Evolutionary conservation across 176 grass and related monocot species (phyloP), one percentile per base, ranked within the genome.

Genomic region (Bothriochloa decipiens): DNA sequence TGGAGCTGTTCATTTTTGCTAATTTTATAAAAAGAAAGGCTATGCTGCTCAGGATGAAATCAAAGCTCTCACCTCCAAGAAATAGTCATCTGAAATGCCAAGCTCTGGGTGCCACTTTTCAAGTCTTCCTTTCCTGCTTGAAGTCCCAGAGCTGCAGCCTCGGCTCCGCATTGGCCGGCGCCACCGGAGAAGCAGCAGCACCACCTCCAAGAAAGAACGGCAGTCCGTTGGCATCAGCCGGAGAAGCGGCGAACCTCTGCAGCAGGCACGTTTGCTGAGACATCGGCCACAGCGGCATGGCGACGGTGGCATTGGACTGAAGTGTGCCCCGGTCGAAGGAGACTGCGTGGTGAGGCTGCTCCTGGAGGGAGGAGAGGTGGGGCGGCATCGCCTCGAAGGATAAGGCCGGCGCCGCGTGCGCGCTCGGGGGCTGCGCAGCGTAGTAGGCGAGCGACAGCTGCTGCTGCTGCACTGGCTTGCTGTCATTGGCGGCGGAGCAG

Each of bases 281-380:
- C 25, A 87, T 66, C 23, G 57, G 81, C 84, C 86, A 79, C 72
- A 74, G 57, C 64, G 91, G 35, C 82, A 70, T 46, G 22, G 66
- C 77, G 57, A 80, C 74, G 82, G 85, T 47, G 70, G 87, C 70
- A 88, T 97, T 97, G 94, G 94, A 97, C 94, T 97, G 94, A 94
- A 97, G 92, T 93, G 92, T 88, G 89, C 92, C 90, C 94, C 92
- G 89, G 43, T 87, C 92, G 75, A 97, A 87, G 85, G 75, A 74
- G 52, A 68, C 81, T 41, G 88, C 46, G 23, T 37, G 55, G 65
- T 85, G 86, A 35, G 43, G 88, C 40, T 93, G 88, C 40, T 93
- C 94, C 68, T 93, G 86, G 60, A 86, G 49, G 86, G 91, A 97
- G 15, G 89, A 40, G 27, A 94, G 76, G 58, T 94, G 94, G 63